Evolutionary conservation across 2,329 filamentous ascomycete species (phyloP).

Genomic region (Penicillium sp.): DNA sequence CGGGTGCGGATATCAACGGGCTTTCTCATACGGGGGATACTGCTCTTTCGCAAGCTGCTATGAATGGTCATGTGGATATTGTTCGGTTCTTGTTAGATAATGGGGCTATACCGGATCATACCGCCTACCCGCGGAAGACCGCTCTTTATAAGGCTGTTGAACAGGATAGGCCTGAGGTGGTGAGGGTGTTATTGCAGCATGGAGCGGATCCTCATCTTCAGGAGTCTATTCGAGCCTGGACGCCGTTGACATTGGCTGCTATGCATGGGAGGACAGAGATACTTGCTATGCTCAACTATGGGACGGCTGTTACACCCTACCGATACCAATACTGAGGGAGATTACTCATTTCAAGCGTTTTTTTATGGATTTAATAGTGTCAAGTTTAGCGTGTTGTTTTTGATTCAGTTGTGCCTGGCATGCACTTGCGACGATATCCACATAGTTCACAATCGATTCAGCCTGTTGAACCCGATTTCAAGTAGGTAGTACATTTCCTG

Average conservation of each 20-base stretch:
- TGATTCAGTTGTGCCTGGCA: neutral
- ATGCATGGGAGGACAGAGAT: neutral
- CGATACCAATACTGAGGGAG: neutral
- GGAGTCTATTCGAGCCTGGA: conserved; percentile 4
- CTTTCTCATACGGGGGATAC: conserved; percentile 12
- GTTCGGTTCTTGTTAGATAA: conserved; percentile 11
- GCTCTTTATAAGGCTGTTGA: conserved; percentile 16
- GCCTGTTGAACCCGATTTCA: conserved; percentile 1
- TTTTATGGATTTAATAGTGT: neutral
- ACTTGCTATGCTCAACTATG: conserved; percentile 4
- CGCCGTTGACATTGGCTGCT: conserved; percentile 4
- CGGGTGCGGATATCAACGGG: conserved; percentile 14
- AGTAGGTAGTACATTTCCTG: neutral
- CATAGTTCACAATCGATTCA: conserved; percentile 4
- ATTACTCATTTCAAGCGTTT: neutral
- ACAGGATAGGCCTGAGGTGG: conserved; percentile 2
- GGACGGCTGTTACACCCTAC: neutral
- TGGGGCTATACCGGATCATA: conserved; percentile 11
- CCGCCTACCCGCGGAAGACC: conserved; percentile 4
- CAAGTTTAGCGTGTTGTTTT: neutral
- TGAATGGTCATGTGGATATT: conserved; percentile 12
- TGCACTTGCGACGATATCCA: conserved; percentile 6
- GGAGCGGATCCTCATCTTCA: conserved; percentile 13
- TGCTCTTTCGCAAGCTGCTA: conserved; percentile 15
- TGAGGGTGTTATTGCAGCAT: conserved; percentile 7